phyloP scores from a whole-genome alignment of 23 red algal species.

The Cyanidioschyzon merolae region DNA sequence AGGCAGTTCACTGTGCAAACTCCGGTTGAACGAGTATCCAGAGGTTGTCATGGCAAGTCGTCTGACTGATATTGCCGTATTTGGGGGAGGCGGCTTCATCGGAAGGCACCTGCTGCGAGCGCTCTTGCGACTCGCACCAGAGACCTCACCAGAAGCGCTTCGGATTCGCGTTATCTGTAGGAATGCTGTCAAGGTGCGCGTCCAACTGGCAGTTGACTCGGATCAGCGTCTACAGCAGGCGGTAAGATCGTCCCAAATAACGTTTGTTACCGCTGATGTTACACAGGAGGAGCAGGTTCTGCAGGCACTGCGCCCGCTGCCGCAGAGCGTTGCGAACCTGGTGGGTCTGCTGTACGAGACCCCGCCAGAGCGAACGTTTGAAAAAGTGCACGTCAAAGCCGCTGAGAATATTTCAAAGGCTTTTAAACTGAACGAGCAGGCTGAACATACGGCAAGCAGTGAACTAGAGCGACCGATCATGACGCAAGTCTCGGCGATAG shows the following conservation, averaged over 20 bases:
- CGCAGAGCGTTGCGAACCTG: slow-evolving; percentile 60
- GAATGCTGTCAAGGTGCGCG: not conserved
- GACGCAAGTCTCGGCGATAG: slow-evolving; percentile 72
- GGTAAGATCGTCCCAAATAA: not conserved
- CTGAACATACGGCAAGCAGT: not conserved
- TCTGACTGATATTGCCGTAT: slow-evolving; percentile 31
- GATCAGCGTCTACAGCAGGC: slow-evolving; percentile 6
- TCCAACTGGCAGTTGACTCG: not conserved
- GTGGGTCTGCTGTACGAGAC: slow-evolving; percentile 86
- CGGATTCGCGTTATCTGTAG: not conserved
- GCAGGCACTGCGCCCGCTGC: slow-evolving; percentile 27
- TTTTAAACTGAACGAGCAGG: slow-evolving; percentile 8
- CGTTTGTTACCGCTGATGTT: slow-evolving; percentile 27
- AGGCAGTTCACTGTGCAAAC: too few species aligned
- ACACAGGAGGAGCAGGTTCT: slow-evolving; percentile 34
- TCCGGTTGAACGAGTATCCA: not conserved
- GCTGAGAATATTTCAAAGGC: slow-evolving; percentile 36
- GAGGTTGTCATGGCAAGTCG: not conserved
- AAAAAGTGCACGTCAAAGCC: slow-evolving; percentile 41
- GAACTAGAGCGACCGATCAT: slow-evolving; percentile 18
- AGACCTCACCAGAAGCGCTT: not conserved
- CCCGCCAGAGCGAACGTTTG: slow-evolving; percentile 34
- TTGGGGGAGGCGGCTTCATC: slow-evolving; percentile 71
- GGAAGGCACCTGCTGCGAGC: slow-evolving; percentile 46
- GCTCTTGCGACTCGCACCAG: slow-evolving; percentile 14